Evolutionary conservation across 208 protist species (phyloP).

Genomic region (Entamoeba moshkovskii): DNA sequence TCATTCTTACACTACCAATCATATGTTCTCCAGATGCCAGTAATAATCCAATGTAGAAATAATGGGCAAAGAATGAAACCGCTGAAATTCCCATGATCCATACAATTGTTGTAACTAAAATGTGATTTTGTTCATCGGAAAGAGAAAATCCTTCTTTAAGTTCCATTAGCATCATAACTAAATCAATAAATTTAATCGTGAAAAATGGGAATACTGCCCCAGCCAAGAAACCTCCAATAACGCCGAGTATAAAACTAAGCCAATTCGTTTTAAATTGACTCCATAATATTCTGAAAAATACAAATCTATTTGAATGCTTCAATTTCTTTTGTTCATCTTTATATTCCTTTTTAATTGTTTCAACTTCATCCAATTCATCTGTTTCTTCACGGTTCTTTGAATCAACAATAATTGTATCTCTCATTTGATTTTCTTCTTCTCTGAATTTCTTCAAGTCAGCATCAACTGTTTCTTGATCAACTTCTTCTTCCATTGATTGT

Average conservation of each 20-base stretch:
- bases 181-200: not conserved
- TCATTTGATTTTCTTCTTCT: too few species aligned
- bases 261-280: not conserved
- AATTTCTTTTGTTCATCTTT: not conserved
- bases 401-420: too few species aligned
- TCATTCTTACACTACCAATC: not conserved
- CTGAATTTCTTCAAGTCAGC: too few species aligned
- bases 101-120: not conserved
- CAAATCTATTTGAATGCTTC: not conserved
- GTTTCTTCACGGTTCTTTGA: too few species aligned
- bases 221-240: not conserved
- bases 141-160: not conserved
- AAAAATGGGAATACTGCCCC: not conserved
- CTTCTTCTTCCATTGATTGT: not conserved
- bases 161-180: not conserved
- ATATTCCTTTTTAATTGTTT: not conserved
- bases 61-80: not conserved
- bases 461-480: too few species aligned
- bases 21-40: not conserved
- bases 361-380: not conserved
- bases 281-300: not conserved
- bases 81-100: not conserved
- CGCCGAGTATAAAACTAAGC: not conserved
- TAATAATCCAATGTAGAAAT: not conserved
- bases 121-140: not conserved